Base-by-base conservation (phyloP, 2,329 filamentous ascomycete species). In the Anisogramma anomala region DNA sequence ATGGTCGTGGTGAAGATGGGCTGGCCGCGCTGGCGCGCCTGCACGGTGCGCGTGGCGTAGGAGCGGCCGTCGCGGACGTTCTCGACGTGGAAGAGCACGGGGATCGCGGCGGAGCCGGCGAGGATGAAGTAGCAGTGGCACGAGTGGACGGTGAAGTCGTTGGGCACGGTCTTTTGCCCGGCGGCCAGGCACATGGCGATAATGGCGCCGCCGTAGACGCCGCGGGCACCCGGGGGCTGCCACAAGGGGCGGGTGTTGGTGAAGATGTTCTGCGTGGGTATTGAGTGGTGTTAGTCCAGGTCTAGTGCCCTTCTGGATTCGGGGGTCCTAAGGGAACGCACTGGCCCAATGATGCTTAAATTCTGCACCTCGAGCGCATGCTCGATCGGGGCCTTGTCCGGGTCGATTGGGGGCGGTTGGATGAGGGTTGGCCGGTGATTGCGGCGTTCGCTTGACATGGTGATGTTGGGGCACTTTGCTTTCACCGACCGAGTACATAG, bases 61-160 rank as follows among this genome's bases (percentile, higher is more conserved):
- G 82, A 88, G 45, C 82, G 79, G 7, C 91, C 91, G 57, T 94
- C 86, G 41, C 91, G 81, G 35, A 98, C 86, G 39, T 84, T 77
- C 66, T 96, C 91, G 34, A 98, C 91, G 58, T 95, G 85, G 66
- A 94, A 96, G 48, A 95, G 72, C 50, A 96, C 83, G 23, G 91
- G 89, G 14, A 91, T 81, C 46, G 82, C 77, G 10, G 77, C 72
- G 55, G 89, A 84, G 20, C 91, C 91, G 4, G 89, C 88, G 2
- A 96, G 78, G 25, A 98, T 79, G 61, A 98, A 98, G 68, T 96
- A 98, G 74, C 91, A 96, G 72, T 98, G 91, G 83, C 94, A 95
- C 57, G 82, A 89, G 68, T 98, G 91, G 36, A 91, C 78, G 45
- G 79, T 74, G 62, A 94, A 95, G 57, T 84, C 71, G 19, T 68